Conservation (phyloP, 2,329 filamentous ascomycete species). For the Elsinoe perseae region DNA sequence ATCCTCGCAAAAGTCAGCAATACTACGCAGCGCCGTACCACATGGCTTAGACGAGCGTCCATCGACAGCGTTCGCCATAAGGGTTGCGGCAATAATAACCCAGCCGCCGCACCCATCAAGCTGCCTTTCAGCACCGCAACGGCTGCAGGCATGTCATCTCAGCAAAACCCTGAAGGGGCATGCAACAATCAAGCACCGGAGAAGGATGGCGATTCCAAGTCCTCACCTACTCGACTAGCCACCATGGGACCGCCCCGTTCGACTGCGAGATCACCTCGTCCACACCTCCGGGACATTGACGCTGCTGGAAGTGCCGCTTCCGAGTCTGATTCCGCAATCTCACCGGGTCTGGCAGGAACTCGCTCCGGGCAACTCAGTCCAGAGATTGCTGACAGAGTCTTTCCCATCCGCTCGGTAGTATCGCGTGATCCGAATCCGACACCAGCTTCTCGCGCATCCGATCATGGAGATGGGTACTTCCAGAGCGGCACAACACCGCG, state of each 20-base stretch:
- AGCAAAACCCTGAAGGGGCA: neutral
- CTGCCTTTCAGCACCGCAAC: neutral
- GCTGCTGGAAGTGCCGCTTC: neutral
- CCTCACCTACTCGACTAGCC: neutral
- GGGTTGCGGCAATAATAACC: neutral
- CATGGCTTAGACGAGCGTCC: neutral
- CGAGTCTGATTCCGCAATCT: neutral
- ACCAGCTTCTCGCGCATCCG: conserved; percentile 23
- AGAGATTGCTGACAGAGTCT: conserved; percentile 54
- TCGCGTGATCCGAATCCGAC: conserved; percentile 55
- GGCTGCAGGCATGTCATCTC: neutral
- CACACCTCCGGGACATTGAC: neutral
- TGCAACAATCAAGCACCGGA: neutral
- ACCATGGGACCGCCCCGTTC: conserved; percentile 1
- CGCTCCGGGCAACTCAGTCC: conserved; percentile 32
- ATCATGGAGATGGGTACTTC: conserved; percentile 36
- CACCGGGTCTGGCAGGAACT: neutral
- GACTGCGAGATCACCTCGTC: neutral
- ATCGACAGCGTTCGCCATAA: neutral
- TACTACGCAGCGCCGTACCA: neutral
- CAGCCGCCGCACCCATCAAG: neutral
- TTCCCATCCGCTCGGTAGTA: conserved; percentile 73
- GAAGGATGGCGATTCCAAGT: neutral
- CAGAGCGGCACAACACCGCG: conserved; percentile 2
- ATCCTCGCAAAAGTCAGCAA: neutral